Percentiles rank a stretch among this genome's conserved stretches.
These are phyloP conservation scores for Aspergillus funiculosus DNA, from an alignment of 495 filamentous ascomycete genomes.

Conservation along the genomic window DNA sequence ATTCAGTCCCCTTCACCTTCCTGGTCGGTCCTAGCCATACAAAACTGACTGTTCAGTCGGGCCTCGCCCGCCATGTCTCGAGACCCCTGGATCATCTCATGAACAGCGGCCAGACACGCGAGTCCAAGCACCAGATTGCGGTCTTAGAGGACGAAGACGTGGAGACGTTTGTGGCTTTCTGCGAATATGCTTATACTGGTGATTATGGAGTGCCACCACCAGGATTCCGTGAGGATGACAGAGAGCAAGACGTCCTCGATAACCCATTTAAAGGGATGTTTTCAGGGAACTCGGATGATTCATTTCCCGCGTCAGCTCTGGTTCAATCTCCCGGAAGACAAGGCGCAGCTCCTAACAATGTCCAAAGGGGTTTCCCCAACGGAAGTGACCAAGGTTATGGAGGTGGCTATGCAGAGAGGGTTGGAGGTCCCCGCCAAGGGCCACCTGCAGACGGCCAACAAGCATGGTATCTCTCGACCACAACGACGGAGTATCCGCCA, in stretches of 20 bases:
- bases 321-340: background rate
- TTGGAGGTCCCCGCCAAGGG: background rate
- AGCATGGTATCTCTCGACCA: conserved; percentile 6
- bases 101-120: conserved; percentile 42
- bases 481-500: conserved; percentile 2
- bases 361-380: background rate
- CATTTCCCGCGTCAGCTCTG: background rate
- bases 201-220: conserved; percentile 40
- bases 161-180: conserved; percentile 44
- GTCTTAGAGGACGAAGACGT: conserved; percentile 43
- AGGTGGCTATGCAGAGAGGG: background rate
- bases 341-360: background rate
- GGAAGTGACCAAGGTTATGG: background rate
- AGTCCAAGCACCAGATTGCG: conserved; percentile 41
- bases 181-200: conserved; percentile 47
- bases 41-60: conserved; percentile 44
- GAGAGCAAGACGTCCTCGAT: conserved; percentile 9
- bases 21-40: conserved; percentile 43
- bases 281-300: conserved; percentile 7
- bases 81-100: conserved; percentile 41
- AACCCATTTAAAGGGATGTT: conserved; percentile 21
- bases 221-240: conserved; percentile 21
- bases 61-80: conserved; percentile 43
- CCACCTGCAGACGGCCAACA: background rate
- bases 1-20: conserved; percentile 44